These are phyloP conservation scores for Magnolia officinalis DNA, from an alignment of 164 flowering plant genomes.

Conservation along the genomic window DNA sequence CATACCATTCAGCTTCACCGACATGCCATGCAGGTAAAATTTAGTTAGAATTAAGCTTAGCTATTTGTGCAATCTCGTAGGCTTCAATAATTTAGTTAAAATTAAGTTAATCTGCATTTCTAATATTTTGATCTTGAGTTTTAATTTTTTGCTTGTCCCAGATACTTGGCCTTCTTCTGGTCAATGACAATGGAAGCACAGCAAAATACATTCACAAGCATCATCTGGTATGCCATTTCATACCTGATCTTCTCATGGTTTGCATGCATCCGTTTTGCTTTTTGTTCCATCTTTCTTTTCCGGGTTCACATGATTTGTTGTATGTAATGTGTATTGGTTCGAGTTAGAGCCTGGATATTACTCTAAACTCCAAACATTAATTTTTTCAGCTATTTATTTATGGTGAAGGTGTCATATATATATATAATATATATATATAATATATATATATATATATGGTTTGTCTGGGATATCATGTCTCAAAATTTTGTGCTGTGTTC, in stretches of 20 bases:
- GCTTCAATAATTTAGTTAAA: no score
- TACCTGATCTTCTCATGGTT: not conserved
- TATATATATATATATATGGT: no score
- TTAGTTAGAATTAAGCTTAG: not conserved
- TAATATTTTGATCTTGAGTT: not conserved
- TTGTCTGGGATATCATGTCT: no score
- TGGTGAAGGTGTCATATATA: no score
- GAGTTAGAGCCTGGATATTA: no score
- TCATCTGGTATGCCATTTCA: conserved; percentile 68
- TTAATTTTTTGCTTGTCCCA: conserved; percentile 22
- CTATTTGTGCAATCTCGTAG: not conserved
- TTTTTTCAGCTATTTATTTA: no score
- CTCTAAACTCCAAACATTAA: no score
- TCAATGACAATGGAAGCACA: conserved; percentile 96
- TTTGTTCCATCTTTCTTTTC: not conserved
- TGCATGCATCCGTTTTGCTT: not conserved
- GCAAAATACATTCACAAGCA: conserved; percentile 85
- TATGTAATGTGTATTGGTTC: no score
- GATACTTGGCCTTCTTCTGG: conserved; percentile 96
- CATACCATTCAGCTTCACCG: conserved; percentile 95
- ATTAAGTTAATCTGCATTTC: not conserved
- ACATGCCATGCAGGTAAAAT: conserved; percentile 96
- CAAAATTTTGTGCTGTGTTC: no score
- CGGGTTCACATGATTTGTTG: not conserved
- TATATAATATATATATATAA: no score